phyloP scores from a whole-genome alignment of 2,329 filamentous ascomycete genomes.

The Aspergillus sp. region DNA sequence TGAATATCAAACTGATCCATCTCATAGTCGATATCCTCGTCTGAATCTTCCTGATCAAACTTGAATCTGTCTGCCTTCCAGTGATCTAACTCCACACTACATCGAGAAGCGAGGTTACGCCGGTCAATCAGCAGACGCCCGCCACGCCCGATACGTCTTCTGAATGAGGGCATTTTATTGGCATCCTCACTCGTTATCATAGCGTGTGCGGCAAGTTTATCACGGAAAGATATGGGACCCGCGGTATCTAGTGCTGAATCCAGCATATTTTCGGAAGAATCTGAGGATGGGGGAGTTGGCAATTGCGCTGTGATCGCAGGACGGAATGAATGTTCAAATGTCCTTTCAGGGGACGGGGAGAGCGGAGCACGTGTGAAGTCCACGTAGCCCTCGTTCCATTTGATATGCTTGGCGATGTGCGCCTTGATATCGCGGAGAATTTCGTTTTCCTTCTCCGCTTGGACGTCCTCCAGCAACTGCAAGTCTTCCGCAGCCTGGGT shows the following conservation, averaged over 20 bases:
- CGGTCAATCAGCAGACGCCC: conserved; percentile 88
- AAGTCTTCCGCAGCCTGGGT: conserved; percentile 79
- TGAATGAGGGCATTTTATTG: conserved; percentile 64
- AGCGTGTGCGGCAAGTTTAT: conserved; percentile 43
- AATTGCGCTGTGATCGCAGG: conserved; percentile 67
- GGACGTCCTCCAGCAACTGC: conserved; percentile 70
- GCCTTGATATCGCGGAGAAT: conserved; percentile 80
- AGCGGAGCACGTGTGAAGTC: conserved; percentile 85
- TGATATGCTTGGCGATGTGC: conserved; percentile 82
- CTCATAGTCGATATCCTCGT: conserved; percentile 71
- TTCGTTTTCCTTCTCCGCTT: conserved; percentile 77
- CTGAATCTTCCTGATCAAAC: conserved; percentile 81
- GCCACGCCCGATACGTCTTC: conserved; percentile 79
- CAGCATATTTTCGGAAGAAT: conserved; percentile 46
- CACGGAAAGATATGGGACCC: conserved; percentile 31
- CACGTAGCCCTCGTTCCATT: conserved; percentile 88
- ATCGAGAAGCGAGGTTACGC: conserved; percentile 62
- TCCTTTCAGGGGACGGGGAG: conserved; percentile 70
- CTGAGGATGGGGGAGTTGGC: conserved; percentile 51
- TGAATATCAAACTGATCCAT: conserved; percentile 67
- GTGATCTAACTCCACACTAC: conserved; percentile 47
- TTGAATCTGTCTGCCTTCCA: conserved; percentile 71
- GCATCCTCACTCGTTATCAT: conserved; percentile 46
- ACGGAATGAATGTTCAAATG: conserved; percentile 64
- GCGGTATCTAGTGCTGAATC: conserved; percentile 37